phyloP scores from a whole-genome alignment of 257 asterid species.

The Penstemon barbatus region DNA sequence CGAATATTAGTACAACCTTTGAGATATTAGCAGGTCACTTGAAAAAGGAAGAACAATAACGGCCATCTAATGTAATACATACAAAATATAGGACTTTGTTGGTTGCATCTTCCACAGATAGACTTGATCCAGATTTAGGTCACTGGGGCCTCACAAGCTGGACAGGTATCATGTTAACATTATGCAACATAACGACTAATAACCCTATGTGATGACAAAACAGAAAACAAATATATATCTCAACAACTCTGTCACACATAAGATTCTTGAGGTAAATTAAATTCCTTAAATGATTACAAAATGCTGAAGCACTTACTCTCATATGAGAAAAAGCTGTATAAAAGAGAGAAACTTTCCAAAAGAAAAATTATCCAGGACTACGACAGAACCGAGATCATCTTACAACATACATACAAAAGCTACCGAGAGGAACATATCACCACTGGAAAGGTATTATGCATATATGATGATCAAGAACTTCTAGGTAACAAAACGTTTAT shows the following conservation, averaged over 20 bases:
- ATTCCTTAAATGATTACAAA: constrained; percentile 12
- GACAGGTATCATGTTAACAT: no score
- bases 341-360: background rate
- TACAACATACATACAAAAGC: constrained; percentile 22
- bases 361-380: background rate
- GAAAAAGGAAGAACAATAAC: no score
- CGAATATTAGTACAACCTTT: background rate
- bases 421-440: constrained; percentile 25
- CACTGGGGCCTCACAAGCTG: no score
- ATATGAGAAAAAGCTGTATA: constrained; percentile 10
- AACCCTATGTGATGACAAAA: no score
- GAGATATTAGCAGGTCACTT: no score
- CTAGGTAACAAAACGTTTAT: background rate
- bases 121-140: no score
- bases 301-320: constrained; percentile 3
- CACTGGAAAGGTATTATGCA: constrained; percentile 17
- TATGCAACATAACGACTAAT: no score
- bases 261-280: constrained; percentile 22
- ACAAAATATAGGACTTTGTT: no score
- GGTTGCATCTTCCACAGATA: no score
- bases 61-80: no score
- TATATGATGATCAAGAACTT: constrained; percentile 16
- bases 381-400: constrained; percentile 1
- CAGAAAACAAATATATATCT: background rate
- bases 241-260: background rate